Evolutionary conservation across 345 rosid species (phyloP), one percentile per base, ranked within the genome.

Genomic region (Lagerstroemia speciosa): DNA sequence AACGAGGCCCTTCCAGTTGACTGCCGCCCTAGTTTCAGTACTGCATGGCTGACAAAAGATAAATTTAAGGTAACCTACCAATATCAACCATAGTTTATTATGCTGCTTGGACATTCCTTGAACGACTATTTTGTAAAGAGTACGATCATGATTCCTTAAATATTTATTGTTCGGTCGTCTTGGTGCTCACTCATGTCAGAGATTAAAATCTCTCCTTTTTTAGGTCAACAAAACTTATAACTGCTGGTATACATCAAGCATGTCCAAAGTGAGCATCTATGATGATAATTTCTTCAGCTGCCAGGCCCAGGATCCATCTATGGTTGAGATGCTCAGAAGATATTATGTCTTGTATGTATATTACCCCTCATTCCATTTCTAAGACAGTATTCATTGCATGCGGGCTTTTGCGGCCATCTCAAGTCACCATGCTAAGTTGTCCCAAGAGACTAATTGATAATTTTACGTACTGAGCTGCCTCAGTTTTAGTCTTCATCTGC

Each of bases 201-300:
- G 5, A 29, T 11, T 57, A 19, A 22, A 48, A 48, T 53, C 19
- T 57, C 32, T 65, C 50, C 50, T 43, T 55, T 41, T 69, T 79
- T 73, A 91, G 97, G 90, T 93, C 34, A 93, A 93, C 73, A 79
- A 85, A 77, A 93, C 98, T 70, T 93, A 91, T 66, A 89, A 86
- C 73, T 91, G 96, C 85, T 93, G 96, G 98, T 91, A 89, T 69
- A 74, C 84, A 27, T 62, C 84, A 50, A 89, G 89, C 31, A 64
- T 78, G 69, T 83, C 91, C 43, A 85, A 80, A 78, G 87, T 93
- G 69, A 93, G 80, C 78, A 82, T 93, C 68, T 84, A 87, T 81
- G 81, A 43, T 26, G 86, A 91, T 75, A 81, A 79, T 37, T 79
- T 89, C 74, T 91, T 87, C 41, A 78, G 84, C 74, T 93, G 98